A percentile compares a stretch with the other conserved stretches of the same genome.
Conservation (phyloP, 1,284 basidiomycete genomes). For the Anthracocystis panici-leucophaei region DNA sequence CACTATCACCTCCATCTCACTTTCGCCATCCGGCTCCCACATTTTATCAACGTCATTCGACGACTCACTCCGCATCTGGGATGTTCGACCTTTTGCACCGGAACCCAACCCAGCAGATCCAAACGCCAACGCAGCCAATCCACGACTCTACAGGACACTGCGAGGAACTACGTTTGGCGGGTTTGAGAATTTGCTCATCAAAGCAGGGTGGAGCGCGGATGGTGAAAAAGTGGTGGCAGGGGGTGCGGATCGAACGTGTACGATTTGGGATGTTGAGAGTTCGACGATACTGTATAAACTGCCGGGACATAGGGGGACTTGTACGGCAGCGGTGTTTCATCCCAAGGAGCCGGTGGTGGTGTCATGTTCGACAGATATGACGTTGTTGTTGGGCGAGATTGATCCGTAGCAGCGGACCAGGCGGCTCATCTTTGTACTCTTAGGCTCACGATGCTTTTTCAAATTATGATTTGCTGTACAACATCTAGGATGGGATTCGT, state of each 20-base stretch:
- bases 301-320: constrained; percentile 68
- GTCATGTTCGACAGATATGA: constrained; percentile 62
- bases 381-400: constrained; percentile 63
- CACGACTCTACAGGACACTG: constrained; percentile 63
- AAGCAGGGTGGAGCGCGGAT: constrained; percentile 59
- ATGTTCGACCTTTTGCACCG: constrained; percentile 69
- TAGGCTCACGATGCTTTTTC: neutral
- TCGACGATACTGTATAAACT: constrained; percentile 65
- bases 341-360: constrained; percentile 67
- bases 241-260: constrained; percentile 65
- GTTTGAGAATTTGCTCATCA: constrained; percentile 65
- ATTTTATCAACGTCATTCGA: constrained; percentile 64
- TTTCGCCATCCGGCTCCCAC: constrained; percentile 66
- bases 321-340: constrained; percentile 67
- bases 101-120: constrained; percentile 53
- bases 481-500: neutral
- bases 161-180: constrained; percentile 62
- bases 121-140: constrained; percentile 26
- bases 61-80: constrained; percentile 67
- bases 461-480: constrained; percentile 1
- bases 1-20: constrained; percentile 59
- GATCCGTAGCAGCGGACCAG: constrained; percentile 29
- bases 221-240: constrained; percentile 62
- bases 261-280: constrained; percentile 65
- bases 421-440: constrained; percentile 8